Evolutionary conservation across 1,139 yeast genomes (phyloP).

Genomic region (Hanseniaspora sp.): DNA sequence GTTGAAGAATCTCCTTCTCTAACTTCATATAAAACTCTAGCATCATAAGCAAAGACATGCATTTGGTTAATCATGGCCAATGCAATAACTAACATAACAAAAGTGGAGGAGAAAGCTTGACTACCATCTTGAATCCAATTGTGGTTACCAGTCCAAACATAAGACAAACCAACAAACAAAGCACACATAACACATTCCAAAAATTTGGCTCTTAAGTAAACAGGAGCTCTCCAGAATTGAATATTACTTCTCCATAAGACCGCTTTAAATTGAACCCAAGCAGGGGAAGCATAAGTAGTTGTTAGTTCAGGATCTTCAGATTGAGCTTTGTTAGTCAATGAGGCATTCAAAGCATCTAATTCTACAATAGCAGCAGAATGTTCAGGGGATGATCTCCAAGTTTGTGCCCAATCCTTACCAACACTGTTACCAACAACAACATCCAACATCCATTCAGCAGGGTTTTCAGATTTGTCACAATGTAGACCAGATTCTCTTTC

Average conservation of each 20-base stretch:
- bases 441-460: slow-evolving; percentile 51
- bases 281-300: slow-evolving; percentile 32
- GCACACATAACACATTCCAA: slow-evolving; percentile 41
- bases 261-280: slow-evolving; percentile 33
- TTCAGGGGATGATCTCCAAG: slow-evolving; percentile 39
- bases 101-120: slow-evolving; percentile 43
- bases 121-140: slow-evolving; percentile 38
- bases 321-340: slow-evolving; percentile 24
- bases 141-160: slow-evolving; percentile 31
- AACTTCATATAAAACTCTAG: slow-evolving; percentile 48
- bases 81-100: slow-evolving; percentile 45
- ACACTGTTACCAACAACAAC: slow-evolving; percentile 45
- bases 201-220: slow-evolving; percentile 40
- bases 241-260: slow-evolving; percentile 35
- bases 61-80: slow-evolving; percentile 48
- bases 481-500: slow-evolving; percentile 43
- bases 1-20: slow-evolving; percentile 54
- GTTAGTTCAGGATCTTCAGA: slow-evolving; percentile 28
- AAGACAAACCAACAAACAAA: slow-evolving; percentile 43
- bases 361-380: slow-evolving; percentile 31
- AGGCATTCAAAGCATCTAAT: slow-evolving; percentile 30
- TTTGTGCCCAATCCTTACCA: slow-evolving; percentile 43
- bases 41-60: slow-evolving; percentile 36
- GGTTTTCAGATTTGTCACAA: slow-evolving; percentile 44
- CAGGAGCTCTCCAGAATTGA: slow-evolving; percentile 43